Percentiles rank a stretch among this genome's conserved stretches.
Evolutionary conservation across 805 yeast genomes (phyloP).

Genomic region (Nakazawaea wyomingensis): DNA sequence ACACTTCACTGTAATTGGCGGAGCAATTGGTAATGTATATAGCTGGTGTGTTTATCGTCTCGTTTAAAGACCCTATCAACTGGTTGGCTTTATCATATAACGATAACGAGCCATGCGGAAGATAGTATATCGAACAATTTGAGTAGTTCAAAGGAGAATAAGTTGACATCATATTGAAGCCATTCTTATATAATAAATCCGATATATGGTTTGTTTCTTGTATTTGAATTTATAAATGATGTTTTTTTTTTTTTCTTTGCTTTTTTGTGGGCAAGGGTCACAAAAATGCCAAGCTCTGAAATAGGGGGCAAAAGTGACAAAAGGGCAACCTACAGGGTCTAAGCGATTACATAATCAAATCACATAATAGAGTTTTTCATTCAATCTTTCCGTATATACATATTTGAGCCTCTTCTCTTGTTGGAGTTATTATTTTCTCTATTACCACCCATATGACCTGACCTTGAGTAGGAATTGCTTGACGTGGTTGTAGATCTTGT

Average conservation of each 20-base stretch:
- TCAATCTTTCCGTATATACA: background rate
- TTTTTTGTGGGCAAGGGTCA: background rate
- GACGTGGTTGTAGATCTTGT: background rate
- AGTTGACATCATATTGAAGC: background rate
- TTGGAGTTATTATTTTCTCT: constrained; percentile 7
- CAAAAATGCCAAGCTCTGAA: too few species aligned
- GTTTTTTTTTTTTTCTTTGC: constrained; percentile 7
- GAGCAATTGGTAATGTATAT: constrained; percentile 46
- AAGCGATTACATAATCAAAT: too few species aligned
- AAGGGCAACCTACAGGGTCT: too few species aligned
- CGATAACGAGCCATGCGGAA: constrained; percentile 29
- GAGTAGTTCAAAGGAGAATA: background rate
- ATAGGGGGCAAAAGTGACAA: too few species aligned
- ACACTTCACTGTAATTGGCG: constrained; percentile 8
- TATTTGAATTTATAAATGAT: constrained; percentile 8
- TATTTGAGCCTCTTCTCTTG: background rate
- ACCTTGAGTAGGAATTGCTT: background rate
- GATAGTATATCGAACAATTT: constrained; percentile 36
- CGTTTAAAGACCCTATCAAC: constrained; percentile 15
- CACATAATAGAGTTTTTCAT: background rate
- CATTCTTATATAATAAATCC: background rate
- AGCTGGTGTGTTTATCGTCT: constrained; percentile 30
- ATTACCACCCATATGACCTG: background rate
- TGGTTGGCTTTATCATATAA: constrained; percentile 19
- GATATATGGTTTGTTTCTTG: too few species aligned